Evolutionary conservation across 2,329 filamentous ascomycete genomes (phyloP).

Genomic region (Botryotinia narcissicola): DNA sequence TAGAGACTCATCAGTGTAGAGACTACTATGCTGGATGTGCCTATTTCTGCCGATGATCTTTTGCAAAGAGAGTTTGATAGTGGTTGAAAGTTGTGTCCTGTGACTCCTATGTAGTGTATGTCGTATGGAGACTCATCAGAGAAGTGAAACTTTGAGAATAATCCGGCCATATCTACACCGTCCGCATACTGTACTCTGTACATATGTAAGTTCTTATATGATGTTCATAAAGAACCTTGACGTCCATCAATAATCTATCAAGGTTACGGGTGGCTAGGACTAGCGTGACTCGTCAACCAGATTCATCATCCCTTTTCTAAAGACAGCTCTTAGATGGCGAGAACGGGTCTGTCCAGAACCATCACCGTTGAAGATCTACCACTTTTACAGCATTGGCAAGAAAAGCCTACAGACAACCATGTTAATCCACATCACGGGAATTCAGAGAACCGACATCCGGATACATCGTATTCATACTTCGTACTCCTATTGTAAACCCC

Average conservation of each 20-base stretch:
- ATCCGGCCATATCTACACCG: background rate
- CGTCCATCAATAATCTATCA: background rate
- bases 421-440: background rate
- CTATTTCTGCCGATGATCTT: background rate
- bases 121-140: background rate
- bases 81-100: background rate
- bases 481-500: background rate
- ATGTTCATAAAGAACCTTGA: constrained; percentile 1
- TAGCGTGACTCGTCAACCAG: background rate
- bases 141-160: background rate
- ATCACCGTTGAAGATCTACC: background rate
- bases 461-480: background rate
- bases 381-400: background rate
- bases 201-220: background rate
- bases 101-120: background rate
- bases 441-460: background rate
- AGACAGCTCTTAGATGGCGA: background rate
- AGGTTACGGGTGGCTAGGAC: background rate
- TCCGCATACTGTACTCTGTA: background rate
- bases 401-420: background rate
- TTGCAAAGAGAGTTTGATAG: background rate
- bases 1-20: no score
- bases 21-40: background rate
- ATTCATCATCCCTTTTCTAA: constrained; percentile 1
- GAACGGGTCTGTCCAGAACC: background rate